Evolutionary conservation across 345 rosid species (phyloP).

Genomic region (Moringa oleifera): DNA sequence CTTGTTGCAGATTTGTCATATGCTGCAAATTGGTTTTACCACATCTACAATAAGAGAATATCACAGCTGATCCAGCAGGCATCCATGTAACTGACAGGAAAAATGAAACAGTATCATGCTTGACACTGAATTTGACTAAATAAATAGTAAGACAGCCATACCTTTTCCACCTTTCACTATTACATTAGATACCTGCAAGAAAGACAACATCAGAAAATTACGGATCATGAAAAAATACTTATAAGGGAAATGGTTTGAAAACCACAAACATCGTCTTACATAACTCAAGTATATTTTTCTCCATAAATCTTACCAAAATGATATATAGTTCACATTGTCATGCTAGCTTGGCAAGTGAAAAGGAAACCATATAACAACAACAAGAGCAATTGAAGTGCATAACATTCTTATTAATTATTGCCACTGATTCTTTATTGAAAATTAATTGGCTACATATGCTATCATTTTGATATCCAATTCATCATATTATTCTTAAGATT

Average conservation of each 20-base stretch:
- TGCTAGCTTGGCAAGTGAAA: background rate
- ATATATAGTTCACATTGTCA: background rate
- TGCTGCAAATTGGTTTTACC: constrained; percentile 29
- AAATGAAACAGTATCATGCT: background rate
- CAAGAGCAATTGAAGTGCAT: background rate
- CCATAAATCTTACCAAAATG: background rate
- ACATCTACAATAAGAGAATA: constrained; percentile 12
- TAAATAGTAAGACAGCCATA: constrained; percentile 18
- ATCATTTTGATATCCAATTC: background rate
- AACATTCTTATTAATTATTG: background rate
- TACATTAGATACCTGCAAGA: constrained; percentile 56
- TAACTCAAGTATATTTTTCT: background rate
- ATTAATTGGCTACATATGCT: background rate
- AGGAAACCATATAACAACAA: background rate
- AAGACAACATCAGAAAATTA: constrained; percentile 8
- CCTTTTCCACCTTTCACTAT: constrained; percentile 62
- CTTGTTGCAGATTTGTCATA: constrained; percentile 39
- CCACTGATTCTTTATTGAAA: background rate
- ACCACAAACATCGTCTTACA: background rate
- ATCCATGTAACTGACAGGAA: background rate
- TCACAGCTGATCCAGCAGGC: constrained; percentile 9
- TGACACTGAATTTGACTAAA: background rate
- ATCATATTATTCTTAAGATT: no score
- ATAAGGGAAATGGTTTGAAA: no score
- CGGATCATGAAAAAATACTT: constrained; percentile 2